Evolutionary conservation across 208 protist species (phyloP), one percentile per base, ranked within the genome.

Genomic region (Trypanosoma congolense): DNA sequence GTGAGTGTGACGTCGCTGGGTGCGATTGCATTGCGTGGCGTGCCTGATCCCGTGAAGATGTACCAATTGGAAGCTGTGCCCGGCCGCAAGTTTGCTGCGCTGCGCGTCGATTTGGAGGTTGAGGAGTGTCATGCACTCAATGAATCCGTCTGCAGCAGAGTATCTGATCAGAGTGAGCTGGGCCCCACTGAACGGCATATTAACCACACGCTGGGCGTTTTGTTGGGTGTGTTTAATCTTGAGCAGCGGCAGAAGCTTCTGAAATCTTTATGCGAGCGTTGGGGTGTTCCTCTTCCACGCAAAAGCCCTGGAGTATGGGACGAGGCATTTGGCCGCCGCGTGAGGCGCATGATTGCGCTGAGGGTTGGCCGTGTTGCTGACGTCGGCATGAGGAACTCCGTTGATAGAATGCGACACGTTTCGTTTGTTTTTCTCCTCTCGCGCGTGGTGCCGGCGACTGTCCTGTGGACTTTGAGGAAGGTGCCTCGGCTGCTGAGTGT

Each of bases 21-120:
- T 33, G 22, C 10, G 4, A 24, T 51, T 12, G 10, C 19, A 33
- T 0, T 51, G 46, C 46, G 46, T 24, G 42, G 42, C 21, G 42
- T 46, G 42, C 42, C 42, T 5, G 21, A 46, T 9, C 42, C 42
- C 9, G 42, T 46, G 42, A 19, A 46, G 42, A 46, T 46, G 42
- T 46, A 46, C 42, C 42, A 46, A 24, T 0, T 46, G 42, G 21
- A 46, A 22, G 42, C 42, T 5, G 42, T 46, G n/a, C 42, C 42
- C 18, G 42, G 42, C 5, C 6, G 42, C 6, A 46, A 6, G 9
- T 46, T 46, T n/a, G 21, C 12, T 8, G 42, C 42, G 21, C 46
- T 26, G 46, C 46, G 46, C 14, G 19, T 33, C 22, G 42, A 46
- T 19, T 24, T 6, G 8, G 10, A 46, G 9, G 9, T 46, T 46